Base-by-base conservation (phyloP, 805 yeast species). In the Barnettozyma californica region DNA sequence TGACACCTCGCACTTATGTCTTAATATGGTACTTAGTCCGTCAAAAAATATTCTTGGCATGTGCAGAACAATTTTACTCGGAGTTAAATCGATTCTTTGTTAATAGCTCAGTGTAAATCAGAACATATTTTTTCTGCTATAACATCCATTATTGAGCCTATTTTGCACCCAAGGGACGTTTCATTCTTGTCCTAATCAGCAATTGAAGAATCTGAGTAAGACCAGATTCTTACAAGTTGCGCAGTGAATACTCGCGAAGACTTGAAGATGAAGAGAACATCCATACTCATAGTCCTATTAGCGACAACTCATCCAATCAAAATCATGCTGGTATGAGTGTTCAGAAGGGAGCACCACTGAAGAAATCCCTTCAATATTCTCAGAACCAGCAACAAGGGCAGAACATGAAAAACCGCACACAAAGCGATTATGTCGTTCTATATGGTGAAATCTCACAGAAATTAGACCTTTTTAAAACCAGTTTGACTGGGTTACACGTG, bases 381-480 rank as follows among this genome's bases (percentile, higher is more conserved):
- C 7, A 13, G 11, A 8, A 13, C 16, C 33, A 29, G n/a, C 3
- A 29, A 14, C 33, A 29, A 13, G 33, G 33, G 3, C 33, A 9
- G 33, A 13, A 29, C 11, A 16, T 13, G 25, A 25, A 38, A 37
- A 26, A 16, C 18, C n/a, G 18, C n/a, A 13, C 25, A 20, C 9
- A 13, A 11, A 14, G 31, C 21, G 19, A 13, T 21, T 10, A 10
- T 7, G 41, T 25, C 20, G 23, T 35, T 25, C 20, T 10, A 23
- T 21, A 13, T 20, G 49, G 45, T 34, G 44, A 26, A 1, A 46
- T 43, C 20, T 45, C 48, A 11, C 23, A 41, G 9, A 58, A 57
- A 44, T 61, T 58, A 25, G 53, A 52, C 1, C 20, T 57, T 20
- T 42, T 50, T 25, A 44, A 53, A 37, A 43, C 52, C 2, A 44